Evolutionary conservation across 1,284 basidiomycete genomes (phyloP), one percentile per base, ranked within the genome.

Genomic region (Kalmanozyma brasiliensis): DNA sequence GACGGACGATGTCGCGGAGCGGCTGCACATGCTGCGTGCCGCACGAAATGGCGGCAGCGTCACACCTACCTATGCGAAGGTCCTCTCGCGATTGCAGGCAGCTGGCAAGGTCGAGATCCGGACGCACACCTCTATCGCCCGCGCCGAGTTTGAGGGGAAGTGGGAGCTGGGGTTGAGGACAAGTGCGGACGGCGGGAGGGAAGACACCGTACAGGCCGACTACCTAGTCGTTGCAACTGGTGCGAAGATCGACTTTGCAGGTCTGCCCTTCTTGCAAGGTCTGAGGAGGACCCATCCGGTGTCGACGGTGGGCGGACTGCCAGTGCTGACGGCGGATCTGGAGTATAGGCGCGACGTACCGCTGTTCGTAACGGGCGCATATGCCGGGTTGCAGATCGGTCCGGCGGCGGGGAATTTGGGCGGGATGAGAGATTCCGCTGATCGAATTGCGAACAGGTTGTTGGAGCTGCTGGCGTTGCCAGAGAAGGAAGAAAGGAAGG

Each of bases 391-490:
- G 2, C 71, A 80, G 57, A 76, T 83, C 42, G 83, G 83, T 8
- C 83, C 83, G 0, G 82, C 74, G 11, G 82, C 80, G 0, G 75
- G 74, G 24, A 84, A 84, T 36, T 59, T 83, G 10, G 76, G 76
- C 17, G 82, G 83, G 4, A 81, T 82, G 34, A 61, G 83, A 6
- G 77, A 78, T 16, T 82, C 80, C 9, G 83, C 83, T 1, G 83
- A 84, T 42, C 66, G 83, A 1, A 77, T 84, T 24, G 82, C 77
- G 0, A 67, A 65, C 22, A 45, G 74, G 2, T 43, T 83, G 17
- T 32, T 52, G 20, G 61, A 74, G 22, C 45, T 73, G 4, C 11
- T 61, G 7, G 42, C 52, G 22, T 35, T 60, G 13, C 52, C 56
- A 7, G 47, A 58, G 16, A 11, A 14, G 40, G 22, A 3, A 10